Evolutionary conservation across 2,329 filamentous ascomycete species (phyloP).

Genomic region (Paramyrothecium sp.): DNA sequence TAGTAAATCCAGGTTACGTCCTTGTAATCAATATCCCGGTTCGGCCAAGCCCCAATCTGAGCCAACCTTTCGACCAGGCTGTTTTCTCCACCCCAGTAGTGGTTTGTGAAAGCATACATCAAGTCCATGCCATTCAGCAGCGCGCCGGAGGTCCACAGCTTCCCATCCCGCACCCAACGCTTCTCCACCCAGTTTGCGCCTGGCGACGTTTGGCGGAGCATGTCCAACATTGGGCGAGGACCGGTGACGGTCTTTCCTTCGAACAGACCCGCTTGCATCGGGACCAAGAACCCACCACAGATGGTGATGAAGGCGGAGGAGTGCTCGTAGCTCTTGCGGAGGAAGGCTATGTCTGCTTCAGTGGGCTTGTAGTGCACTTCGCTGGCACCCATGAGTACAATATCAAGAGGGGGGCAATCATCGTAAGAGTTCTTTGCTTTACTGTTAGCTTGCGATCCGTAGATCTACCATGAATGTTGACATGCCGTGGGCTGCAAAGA

Average conservation of each 20-base stretch:
- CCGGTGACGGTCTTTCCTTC: constrained; percentile 34
- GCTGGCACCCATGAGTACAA: constrained; percentile 38
- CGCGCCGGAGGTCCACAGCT: constrained; percentile 33
- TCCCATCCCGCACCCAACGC: constrained; percentile 32
- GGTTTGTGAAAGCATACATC: constrained; percentile 25
- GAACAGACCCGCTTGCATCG: constrained; percentile 32
- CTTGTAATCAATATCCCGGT: constrained; percentile 29
- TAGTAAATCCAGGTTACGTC: constrained; percentile 12
- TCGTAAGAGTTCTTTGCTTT: constrained; percentile 34
- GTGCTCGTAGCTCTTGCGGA: constrained; percentile 30
- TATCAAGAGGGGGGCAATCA: constrained; percentile 36
- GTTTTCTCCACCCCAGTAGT: constrained; percentile 23
- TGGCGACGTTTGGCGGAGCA: constrained; percentile 23
- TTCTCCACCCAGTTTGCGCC: constrained; percentile 34
- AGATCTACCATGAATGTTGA: neutral
- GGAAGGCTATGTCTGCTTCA: constrained; percentile 31
- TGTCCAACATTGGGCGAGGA: constrained; percentile 24
- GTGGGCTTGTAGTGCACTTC: constrained; percentile 22
- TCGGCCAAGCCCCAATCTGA: constrained; percentile 21
- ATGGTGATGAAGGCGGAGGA: constrained; percentile 37
- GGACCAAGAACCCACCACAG: constrained; percentile 33
- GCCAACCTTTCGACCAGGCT: constrained; percentile 15
- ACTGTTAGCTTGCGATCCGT: neutral
- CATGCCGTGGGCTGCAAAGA: constrained; percentile 27
- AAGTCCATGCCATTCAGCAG: constrained; percentile 33